These are phyloP conservation scores for Neopestalotiopsis sp. DNA, from an alignment of 2,329 filamentous ascomycete species.

Conservation along the genomic window DNA sequence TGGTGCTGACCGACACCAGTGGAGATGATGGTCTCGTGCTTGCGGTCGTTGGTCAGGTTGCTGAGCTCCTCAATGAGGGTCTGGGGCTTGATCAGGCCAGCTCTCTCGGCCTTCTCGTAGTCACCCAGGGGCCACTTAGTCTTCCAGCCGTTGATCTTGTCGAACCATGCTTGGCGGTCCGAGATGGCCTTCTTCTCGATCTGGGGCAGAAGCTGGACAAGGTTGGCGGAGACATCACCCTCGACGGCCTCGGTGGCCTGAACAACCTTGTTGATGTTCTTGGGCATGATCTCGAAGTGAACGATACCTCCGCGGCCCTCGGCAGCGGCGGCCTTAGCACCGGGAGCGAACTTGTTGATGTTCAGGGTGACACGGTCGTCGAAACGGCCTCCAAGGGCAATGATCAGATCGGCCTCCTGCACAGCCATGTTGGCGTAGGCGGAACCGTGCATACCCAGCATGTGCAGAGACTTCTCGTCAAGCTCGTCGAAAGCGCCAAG, in stretches of 20 bases:
- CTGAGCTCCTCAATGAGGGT: conserved; percentile 89
- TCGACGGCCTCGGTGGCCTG: conserved; percentile 95
- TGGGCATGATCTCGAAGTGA: conserved; percentile 98
- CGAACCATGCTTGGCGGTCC: conserved; percentile 84
- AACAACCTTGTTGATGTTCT: conserved; percentile 99
- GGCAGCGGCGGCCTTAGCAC: conserved; percentile 80
- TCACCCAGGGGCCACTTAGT: conserved; percentile 81
- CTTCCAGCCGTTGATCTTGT: conserved; percentile 91
- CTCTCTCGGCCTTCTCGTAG: conserved; percentile 78
- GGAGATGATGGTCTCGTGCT: conserved; percentile 84
- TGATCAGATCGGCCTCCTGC: conserved; percentile 94
- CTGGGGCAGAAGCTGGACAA: conserved; percentile 75
- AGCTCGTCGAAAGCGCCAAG: conserved; percentile 92
- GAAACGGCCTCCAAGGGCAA: conserved; percentile 91
- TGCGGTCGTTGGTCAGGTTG: conserved; percentile 78
- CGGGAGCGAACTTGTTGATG: conserved; percentile 86
- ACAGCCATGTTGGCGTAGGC: conserved; percentile 98
- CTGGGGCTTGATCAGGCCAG: conserved; percentile 92
- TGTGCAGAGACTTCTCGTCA: conserved; percentile 92
- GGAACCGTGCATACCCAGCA: conserved; percentile 98
- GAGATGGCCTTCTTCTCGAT: conserved; percentile 65
- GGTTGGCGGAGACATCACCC: conserved; percentile 85
- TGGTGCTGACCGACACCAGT: conserved; percentile 98
- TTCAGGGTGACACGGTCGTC: conserved; percentile 91
- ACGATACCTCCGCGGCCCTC: conserved; percentile 92